Base-by-base conservation (phyloP, 169 alveolate species). In the Sarcocystis neurona region DNA sequence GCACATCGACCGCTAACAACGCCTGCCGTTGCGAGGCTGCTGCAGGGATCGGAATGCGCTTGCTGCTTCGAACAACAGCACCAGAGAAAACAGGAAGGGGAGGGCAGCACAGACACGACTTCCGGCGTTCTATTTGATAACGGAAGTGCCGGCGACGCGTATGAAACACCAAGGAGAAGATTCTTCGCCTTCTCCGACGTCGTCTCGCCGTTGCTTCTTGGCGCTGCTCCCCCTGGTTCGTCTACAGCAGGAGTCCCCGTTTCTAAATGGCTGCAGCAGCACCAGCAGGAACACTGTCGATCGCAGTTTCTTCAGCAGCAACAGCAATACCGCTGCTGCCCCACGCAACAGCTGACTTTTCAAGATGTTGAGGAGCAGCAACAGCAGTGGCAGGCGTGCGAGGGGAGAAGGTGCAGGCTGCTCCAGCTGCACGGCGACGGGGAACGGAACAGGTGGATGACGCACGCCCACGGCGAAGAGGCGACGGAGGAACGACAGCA, bases 121-220 rank as follows among this genome's bases (percentile, higher is more conserved):
- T 48, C 6, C 34, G 82, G 82, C n/a, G 82, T 72, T 20, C 53
- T 12, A 2, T 72, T 72, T 39, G 56, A 37, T 39, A 56, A 72
- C 34, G 82, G 82, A 1, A n/a, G 8, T 8, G 56, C 18, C 20
- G 1, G 58, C 34, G 82, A 72, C 56, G 27, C 47, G 58, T 72
- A 72, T 32, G 4, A 32, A 30, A 41, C 27, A 37, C 56, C 34
- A 2, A 72, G 56, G 34, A 27, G 46, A 23, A 56, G 41, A 20
- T 72, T 72, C 41, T 72, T 72, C 46, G 34, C 30, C 34, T 53
- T 72, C 56, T 39, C 58, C 6, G 82, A 72, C 23, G 82, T 72
- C 34, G 15, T 72, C 18, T 1, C 82, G 56, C 82, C 82, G 47
- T 43, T 72, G 56, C 15, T 72, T 27, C 56, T 12, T 1, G 82